Evolutionary conservation across 2,329 filamentous ascomycete genomes (phyloP).

Genomic region (Cordyceps fumosorosea): DNA sequence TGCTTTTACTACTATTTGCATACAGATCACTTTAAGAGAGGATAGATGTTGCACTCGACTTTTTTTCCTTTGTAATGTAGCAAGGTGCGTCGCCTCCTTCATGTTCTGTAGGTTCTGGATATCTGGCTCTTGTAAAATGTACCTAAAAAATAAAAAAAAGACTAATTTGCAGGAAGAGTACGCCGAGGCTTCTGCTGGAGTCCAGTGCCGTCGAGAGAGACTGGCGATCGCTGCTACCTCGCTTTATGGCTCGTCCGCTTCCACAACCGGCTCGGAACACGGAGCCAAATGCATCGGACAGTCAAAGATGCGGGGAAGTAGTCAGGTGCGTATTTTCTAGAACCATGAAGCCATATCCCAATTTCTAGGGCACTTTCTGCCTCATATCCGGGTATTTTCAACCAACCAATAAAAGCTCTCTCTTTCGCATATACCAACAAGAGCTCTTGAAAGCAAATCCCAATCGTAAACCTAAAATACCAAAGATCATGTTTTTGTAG

Average conservation of each 20-base stretch:
- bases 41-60: neutral
- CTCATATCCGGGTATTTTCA: neutral
- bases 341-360: neutral
- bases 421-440: neutral
- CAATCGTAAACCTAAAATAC: neutral
- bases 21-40: neutral
- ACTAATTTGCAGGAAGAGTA: neutral
- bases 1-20: neutral
- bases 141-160: neutral
- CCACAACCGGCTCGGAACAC: neutral
- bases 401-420: neutral
- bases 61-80: neutral
- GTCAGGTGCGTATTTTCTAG: neutral
- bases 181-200: neutral
- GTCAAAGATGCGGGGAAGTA: neutral
- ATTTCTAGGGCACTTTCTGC: neutral
- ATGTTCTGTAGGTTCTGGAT: neutral
- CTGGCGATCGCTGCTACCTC: neutral
- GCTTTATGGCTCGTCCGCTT: neutral
- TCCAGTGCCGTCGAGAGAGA: neutral
- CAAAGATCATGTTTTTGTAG: neutral
- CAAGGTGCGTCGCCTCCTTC: neutral
- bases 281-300: neutral
- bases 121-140: neutral
- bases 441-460: neutral